Evolutionary conservation across 179 eudicot species (phyloP).

Genomic region (Gypsophila paniculata): DNA sequence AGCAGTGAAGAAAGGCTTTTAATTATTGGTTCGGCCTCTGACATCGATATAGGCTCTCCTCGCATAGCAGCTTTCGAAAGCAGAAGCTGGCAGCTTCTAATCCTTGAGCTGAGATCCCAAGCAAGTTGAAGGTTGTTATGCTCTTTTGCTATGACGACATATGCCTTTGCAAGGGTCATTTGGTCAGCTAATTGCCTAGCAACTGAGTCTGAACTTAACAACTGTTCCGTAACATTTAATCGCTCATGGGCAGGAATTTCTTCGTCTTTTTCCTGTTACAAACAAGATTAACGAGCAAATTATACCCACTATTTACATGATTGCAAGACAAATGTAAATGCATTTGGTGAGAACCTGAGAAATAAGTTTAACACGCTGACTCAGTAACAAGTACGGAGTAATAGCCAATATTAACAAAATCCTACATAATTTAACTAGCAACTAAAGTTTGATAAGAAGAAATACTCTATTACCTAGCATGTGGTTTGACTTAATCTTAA

Average conservation of each 20-base stretch:
- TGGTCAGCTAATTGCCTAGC: slow-evolving; percentile 77
- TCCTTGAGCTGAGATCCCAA: slow-evolving; percentile 67
- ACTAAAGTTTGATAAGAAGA: not conserved
- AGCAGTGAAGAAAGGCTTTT: slow-evolving; percentile 53
- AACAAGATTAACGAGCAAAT: slow-evolving; percentile 5
- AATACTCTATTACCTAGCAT: not conserved
- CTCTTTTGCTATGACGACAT: slow-evolving; percentile 72
- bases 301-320: no score
- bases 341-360: not conserved
- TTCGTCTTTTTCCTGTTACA: slow-evolving; percentile 45
- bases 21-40: slow-evolving; percentile 59
- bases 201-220: slow-evolving; percentile 47
- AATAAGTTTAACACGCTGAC: not conserved
- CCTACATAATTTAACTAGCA: no score
- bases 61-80: slow-evolving; percentile 77
- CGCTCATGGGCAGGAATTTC: slow-evolving; percentile 25
- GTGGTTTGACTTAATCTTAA: no score
- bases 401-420: not conserved
- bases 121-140: slow-evolving; percentile 77
- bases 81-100: slow-evolving; percentile 65
- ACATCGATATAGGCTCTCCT: slow-evolving; percentile 46
- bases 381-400: not conserved
- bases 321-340: not conserved
- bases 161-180: slow-evolving; percentile 76
- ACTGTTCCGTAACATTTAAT: slow-evolving; percentile 41